These are phyloP conservation scores for Ceratocystis eucalypticola DNA, from an alignment of 2,329 filamentous ascomycete genomes.

Conservation along the genomic window DNA sequence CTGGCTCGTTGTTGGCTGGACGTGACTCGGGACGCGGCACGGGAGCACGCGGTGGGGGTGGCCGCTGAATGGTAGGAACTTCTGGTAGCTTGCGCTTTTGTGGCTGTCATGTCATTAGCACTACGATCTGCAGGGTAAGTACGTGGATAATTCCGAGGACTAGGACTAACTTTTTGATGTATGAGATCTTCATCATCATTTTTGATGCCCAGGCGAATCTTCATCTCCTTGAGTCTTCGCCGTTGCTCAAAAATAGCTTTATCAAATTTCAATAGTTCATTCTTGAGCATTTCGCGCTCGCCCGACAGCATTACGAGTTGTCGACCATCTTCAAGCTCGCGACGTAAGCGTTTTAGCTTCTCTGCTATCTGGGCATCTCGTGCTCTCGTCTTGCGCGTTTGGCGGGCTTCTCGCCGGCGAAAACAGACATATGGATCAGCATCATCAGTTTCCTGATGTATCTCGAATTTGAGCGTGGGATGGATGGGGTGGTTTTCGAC, in stretches of 20 bases:
- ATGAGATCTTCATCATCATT: conserved; percentile 86
- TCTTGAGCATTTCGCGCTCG: conserved; percentile 66
- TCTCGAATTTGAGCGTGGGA: conserved; percentile 80
- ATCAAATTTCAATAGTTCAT: conserved; percentile 62
- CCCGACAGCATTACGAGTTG: conserved; percentile 65
- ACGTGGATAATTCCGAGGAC: conserved; percentile 3
- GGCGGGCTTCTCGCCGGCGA: conserved; percentile 81
- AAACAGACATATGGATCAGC: conserved; percentile 97
- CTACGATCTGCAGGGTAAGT: conserved; percentile 21
- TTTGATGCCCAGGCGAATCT: conserved; percentile 79
- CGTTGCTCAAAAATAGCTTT: conserved; percentile 72
- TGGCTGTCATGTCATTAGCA: conserved; percentile 38
- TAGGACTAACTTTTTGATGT: conserved; percentile 66
- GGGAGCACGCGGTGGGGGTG: conserved; percentile 53
- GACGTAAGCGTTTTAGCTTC: conserved; percentile 80
- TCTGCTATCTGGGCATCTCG: conserved; percentile 89
- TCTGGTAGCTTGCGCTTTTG: conserved; percentile 55
- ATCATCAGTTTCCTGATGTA: conserved; percentile 85
- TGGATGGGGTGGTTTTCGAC: conserved; percentile 60
- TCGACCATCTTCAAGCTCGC: conserved; percentile 80
- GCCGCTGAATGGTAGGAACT: conserved; percentile 45
- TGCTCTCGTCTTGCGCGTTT: conserved; percentile 86
- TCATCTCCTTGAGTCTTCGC: conserved; percentile 69
- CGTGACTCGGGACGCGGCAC: conserved; percentile 25
- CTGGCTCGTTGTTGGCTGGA: conserved; percentile 46